Percentiles rank a stretch among this genome's conserved stretches.
Evolutionary conservation across 2,329 filamentous ascomycete species (phyloP).

Genomic region (Ambrosiella cleistominuta): DNA sequence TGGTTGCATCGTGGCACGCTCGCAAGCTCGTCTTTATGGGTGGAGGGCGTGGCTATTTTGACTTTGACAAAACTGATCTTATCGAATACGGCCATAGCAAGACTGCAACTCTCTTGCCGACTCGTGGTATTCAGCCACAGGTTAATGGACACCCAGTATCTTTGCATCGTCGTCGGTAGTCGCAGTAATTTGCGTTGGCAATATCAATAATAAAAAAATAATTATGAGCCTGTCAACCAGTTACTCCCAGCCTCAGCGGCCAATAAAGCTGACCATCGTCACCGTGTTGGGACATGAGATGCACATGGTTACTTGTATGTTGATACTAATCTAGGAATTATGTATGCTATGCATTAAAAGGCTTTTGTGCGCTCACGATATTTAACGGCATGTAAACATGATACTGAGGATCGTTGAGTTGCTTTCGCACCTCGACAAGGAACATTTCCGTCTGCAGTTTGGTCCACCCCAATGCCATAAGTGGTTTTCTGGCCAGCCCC

Average conservation of each 20-base stretch:
- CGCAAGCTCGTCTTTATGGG: constrained; percentile 9
- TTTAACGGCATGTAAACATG: constrained; percentile 26
- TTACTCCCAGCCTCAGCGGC: no score
- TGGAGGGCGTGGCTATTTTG: constrained; percentile 11
- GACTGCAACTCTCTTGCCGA: no score
- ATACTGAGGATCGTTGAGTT: constrained; percentile 21
- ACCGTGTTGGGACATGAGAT: no score
- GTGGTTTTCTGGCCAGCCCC: constrained; percentile 23
- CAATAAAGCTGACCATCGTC: no score
- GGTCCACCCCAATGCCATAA: constrained; percentile 26
- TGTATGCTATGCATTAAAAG: constrained; percentile 12
- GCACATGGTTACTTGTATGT: background rate
- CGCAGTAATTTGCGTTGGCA: no score
- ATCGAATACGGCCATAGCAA: no score
- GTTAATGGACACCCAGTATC: no score
- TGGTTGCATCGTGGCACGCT: constrained; percentile 7
- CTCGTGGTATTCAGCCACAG: no score
- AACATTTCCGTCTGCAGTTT: constrained; percentile 27
- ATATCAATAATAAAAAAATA: no score
- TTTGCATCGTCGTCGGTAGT: no score
- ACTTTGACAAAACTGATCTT: constrained; percentile 1
- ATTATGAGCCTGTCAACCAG: no score
- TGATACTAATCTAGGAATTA: background rate
- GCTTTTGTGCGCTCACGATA: constrained; percentile 24
- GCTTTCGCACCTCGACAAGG: constrained; percentile 25